phyloP scores from a whole-genome alignment of 495 filamentous ascomycete genomes.

The Friedmanniomyces simplex region DNA sequence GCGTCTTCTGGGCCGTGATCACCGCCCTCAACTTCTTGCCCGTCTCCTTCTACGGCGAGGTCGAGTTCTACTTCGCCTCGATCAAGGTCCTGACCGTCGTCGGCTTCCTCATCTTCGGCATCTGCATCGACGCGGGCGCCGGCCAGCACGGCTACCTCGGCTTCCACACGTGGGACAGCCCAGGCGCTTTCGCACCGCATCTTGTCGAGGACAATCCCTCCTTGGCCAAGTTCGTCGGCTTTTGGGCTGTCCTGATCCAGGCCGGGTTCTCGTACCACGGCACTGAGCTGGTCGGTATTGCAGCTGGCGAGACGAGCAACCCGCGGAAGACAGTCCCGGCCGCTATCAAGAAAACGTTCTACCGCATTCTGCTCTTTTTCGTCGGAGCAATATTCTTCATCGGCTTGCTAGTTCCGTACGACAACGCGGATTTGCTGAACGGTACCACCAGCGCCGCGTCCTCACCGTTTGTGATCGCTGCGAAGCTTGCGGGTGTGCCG shows the following conservation, averaged over 20 bases:
- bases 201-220: conserved; percentile 14
- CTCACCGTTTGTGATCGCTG: conserved; percentile 56
- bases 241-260: conserved; percentile 30
- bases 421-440: conserved; percentile 30
- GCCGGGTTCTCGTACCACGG: conserved; percentile 41
- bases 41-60: conserved; percentile 39
- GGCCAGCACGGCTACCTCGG: conserved; percentile 48
- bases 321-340: conserved; percentile 67
- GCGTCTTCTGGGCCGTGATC: conserved; percentile 25
- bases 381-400: conserved; percentile 45
- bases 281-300: conserved; percentile 63
- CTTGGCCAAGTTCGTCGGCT: conserved; percentile 28
- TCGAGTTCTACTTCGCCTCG: conserved; percentile 36
- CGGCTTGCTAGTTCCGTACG: conserved; percentile 42
- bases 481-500: conserved; percentile 51
- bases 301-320: conserved; percentile 70
- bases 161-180: conserved; percentile 48
- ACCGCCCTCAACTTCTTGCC: conserved; percentile 30
- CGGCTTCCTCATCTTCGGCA: conserved; percentile 32
- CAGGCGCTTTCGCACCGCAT: conserved; percentile 46
- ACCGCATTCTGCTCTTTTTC: conserved; percentile 80
- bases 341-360: conserved; percentile 73
- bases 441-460: conserved; percentile 50
- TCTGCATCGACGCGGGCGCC: conserved; percentile 40
- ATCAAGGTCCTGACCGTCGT: conserved; percentile 40